These are phyloP conservation scores for Truncatella angustata DNA, from an alignment of 2,329 filamentous ascomycete species.

Conservation along the genomic window DNA sequence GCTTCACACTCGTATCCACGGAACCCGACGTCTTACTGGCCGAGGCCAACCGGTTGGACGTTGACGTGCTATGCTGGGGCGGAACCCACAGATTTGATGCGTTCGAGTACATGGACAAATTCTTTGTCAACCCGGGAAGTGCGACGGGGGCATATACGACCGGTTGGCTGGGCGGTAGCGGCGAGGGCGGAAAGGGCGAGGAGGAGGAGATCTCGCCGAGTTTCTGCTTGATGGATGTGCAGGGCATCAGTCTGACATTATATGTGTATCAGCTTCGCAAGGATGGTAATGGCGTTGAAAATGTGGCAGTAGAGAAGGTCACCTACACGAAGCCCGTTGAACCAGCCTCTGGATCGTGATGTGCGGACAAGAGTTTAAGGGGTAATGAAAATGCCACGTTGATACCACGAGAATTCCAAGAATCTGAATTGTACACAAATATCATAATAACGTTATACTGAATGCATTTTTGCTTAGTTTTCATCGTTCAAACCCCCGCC, in stretches of 20 bases:
- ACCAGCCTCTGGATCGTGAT: constrained; percentile 47
- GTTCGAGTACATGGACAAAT: constrained; percentile 73
- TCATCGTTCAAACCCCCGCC: too few relatives aligned
- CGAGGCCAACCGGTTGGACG: constrained; percentile 66
- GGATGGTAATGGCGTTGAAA: constrained; percentile 73
- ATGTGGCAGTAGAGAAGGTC: constrained; percentile 81
- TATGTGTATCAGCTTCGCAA: constrained; percentile 90
- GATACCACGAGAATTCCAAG: too few relatives aligned
- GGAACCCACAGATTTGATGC: constrained; percentile 68
- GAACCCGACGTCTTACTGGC: constrained; percentile 66
- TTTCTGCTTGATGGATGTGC: constrained; percentile 98
- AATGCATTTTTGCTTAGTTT: too few relatives aligned
- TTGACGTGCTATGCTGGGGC: constrained; percentile 68
- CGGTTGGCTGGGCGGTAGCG: constrained; percentile 38
- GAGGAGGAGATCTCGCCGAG: constrained; percentile 81
- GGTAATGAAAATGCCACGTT: too few relatives aligned
- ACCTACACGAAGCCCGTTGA: constrained; percentile 78
- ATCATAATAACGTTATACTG: too few relatives aligned
- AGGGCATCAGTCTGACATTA: constrained; percentile 91
- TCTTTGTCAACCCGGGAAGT: constrained; percentile 68
- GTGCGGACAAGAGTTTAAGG: too few relatives aligned
- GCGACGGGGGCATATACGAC: constrained; percentile 63
- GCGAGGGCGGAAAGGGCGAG: constrained; percentile 43
- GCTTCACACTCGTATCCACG: constrained; percentile 65
- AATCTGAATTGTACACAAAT: too few relatives aligned